Percentiles rank a stretch among this genome's conserved stretches.
phyloP scores from a whole-genome alignment of 257 asterid species.

The Nicotiana attenuata region DNA sequence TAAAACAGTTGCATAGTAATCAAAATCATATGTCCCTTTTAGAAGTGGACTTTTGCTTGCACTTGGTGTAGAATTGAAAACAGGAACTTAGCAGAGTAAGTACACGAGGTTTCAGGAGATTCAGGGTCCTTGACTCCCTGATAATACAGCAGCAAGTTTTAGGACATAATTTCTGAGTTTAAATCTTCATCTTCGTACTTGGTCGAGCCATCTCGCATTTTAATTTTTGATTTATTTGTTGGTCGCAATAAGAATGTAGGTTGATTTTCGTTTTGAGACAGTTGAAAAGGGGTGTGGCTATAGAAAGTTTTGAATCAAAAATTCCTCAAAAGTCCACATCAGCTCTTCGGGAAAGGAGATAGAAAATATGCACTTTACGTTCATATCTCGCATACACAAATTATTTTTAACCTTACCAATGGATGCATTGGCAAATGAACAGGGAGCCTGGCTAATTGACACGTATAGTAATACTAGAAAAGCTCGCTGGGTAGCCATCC shows the following conservation, averaged over 20 bases:
- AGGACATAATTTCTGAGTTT: not conserved
- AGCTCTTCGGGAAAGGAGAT: not conserved
- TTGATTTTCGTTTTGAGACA: not conserved
- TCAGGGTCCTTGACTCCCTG: not conserved
- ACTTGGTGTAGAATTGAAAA: not conserved
- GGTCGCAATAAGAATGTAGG: not conserved
- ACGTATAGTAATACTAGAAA: not conserved
- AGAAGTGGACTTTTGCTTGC: not conserved
- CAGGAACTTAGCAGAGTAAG: not conserved
- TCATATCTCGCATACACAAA: not conserved
- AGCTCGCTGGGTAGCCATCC: not conserved
- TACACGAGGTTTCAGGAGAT: not conserved
- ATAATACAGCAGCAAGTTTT: not conserved
- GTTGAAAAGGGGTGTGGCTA: too few species aligned
- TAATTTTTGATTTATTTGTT: not conserved
- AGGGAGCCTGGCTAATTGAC: not conserved
- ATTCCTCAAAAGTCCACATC: not conserved
- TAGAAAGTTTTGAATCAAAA: too few species aligned
- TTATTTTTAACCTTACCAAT: too few species aligned
- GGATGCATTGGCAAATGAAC: too few species aligned
- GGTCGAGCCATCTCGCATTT: not conserved
- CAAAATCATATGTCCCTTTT: not conserved
- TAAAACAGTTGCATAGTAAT: not conserved
- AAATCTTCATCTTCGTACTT: not conserved
- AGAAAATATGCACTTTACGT: not conserved